Evolutionary conservation across 2,329 filamentous ascomycete species (phyloP).

Genomic region (Aspergillus thermomutatus): DNA sequence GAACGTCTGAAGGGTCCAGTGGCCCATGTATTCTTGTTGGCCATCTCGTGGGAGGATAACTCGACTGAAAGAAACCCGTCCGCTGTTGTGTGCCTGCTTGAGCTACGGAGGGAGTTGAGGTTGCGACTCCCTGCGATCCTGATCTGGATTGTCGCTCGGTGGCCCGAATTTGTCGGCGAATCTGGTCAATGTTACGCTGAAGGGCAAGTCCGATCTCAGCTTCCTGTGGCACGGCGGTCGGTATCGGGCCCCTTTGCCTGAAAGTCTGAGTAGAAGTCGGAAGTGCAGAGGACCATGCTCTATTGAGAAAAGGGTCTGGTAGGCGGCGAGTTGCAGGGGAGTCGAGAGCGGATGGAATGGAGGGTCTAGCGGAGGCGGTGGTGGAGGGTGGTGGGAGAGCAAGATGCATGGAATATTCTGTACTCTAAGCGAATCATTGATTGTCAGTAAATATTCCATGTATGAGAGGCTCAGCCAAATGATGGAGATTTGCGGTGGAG

Average conservation of each 20-base stretch:
- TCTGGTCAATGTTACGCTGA: constrained; percentile 19
- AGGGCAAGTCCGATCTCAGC: constrained; percentile 19
- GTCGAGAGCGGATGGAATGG: background rate
- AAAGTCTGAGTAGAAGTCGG: constrained; percentile 3
- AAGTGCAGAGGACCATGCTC: background rate
- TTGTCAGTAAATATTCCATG: constrained; percentile 3
- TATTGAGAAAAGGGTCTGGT: background rate
- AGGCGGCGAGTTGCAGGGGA: background rate
- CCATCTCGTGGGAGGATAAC: constrained; percentile 1
- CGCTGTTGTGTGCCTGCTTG: constrained; percentile 7
- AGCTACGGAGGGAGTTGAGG: background rate
- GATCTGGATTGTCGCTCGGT: background rate
- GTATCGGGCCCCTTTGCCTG: constrained; percentile 10
- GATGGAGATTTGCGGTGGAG: background rate
- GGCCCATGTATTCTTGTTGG: constrained; percentile 1
- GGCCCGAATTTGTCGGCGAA: constrained; percentile 20
- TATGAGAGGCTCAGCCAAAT: background rate
- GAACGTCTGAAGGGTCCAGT: background rate
- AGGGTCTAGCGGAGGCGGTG: constrained; percentile 6
- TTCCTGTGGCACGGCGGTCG: constrained; percentile 7
- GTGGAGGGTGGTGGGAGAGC: constrained; percentile 38
- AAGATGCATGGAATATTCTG: constrained; percentile 38
- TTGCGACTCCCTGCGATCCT: constrained; percentile 2
- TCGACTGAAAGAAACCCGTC: constrained; percentile 1
- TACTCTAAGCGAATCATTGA: constrained; percentile 13